Evolutionary conservation across 1,284 basidiomycete species (phyloP).

Genomic region (Violaceomyces palustris): DNA sequence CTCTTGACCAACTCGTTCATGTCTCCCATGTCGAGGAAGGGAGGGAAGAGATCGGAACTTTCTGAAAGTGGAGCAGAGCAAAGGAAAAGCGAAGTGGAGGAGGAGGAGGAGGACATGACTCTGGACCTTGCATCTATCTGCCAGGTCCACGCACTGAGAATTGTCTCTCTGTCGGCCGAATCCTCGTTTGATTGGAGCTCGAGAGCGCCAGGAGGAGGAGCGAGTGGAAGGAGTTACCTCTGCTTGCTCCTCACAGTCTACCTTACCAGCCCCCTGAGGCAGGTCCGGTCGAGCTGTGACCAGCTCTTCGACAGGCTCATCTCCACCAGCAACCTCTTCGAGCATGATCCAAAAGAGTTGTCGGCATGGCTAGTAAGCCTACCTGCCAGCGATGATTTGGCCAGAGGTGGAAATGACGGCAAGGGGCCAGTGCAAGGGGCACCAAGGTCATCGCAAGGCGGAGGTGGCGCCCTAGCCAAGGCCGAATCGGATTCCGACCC

Average conservation of each 20-base stretch:
- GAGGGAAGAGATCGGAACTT: too few relatives aligned
- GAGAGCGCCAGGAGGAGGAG: slow-evolving; percentile 60
- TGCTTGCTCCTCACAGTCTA: slow-evolving; percentile 27
- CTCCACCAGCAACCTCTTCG: slow-evolving; percentile 69
- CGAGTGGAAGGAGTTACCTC: slow-evolving; percentile 23
- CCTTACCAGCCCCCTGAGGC: slow-evolving; percentile 12
- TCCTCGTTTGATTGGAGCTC: slow-evolving; percentile 61
- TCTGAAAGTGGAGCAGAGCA: too few relatives aligned
- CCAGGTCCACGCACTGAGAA: slow-evolving; percentile 72
- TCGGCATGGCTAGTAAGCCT: slow-evolving; percentile 67
- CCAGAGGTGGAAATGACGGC: not conserved
- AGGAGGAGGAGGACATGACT: slow-evolving; percentile 51
- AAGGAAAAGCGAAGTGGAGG: slow-evolving; percentile 44
- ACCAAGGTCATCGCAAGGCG: not conserved
- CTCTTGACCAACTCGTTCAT: slow-evolving; percentile 61
- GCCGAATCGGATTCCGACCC: not conserved
- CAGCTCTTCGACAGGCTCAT: slow-evolving; percentile 52
- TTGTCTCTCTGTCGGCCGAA: slow-evolving; percentile 23
- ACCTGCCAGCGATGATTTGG: slow-evolving; percentile 45
- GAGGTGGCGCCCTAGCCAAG: too few relatives aligned
- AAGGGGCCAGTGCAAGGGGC: too few relatives aligned
- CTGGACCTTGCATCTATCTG: slow-evolving; percentile 62
- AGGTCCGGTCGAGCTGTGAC: slow-evolving; percentile 20
- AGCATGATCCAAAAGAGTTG: slow-evolving; percentile 71
- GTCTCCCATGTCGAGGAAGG: too few relatives aligned